phyloP scores from a whole-genome alignment of 495 filamentous ascomycete genomes.

The Aspergillus sclerotioniger region DNA sequence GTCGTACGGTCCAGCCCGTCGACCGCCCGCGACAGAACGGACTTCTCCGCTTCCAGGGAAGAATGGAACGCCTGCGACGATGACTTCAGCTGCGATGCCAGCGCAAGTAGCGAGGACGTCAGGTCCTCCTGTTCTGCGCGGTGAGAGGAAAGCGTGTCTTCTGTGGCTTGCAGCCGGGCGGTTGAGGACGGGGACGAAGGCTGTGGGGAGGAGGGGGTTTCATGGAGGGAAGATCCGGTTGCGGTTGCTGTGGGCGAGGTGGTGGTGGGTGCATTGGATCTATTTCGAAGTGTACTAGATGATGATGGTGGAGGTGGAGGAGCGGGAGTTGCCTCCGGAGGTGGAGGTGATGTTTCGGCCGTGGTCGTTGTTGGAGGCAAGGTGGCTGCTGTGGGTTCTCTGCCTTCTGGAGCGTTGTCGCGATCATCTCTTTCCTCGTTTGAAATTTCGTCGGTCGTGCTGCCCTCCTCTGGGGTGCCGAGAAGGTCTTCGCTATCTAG shows the following conservation, averaged over 20 bases:
- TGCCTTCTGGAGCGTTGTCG: background rate
- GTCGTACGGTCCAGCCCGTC: slow-evolving; percentile 75
- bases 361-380: slow-evolving; percentile 9
- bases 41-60: slow-evolving; percentile 70
- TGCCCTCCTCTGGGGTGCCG: slow-evolving; percentile 27
- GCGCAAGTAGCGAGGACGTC: slow-evolving; percentile 70
- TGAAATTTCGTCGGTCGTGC: slow-evolving; percentile 10
- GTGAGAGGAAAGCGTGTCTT: slow-evolving; percentile 69
- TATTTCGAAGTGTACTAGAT: slow-evolving; percentile 33
- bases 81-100: slow-evolving; percentile 75
- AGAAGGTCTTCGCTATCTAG: slow-evolving; percentile 38
- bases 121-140: slow-evolving; percentile 82
- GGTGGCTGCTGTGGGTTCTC: slow-evolving; percentile 6
- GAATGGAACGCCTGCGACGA: slow-evolving; percentile 67
- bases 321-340: slow-evolving; percentile 9
- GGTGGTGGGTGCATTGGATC: slow-evolving; percentile 21
- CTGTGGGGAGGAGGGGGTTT: slow-evolving; percentile 13
- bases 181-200: slow-evolving; percentile 16
- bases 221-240: slow-evolving; percentile 21
- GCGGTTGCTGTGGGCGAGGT: slow-evolving; percentile 21
- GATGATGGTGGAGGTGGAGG: slow-evolving; percentile 12
- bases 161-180: slow-evolving; percentile 42
- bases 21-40: slow-evolving; percentile 64
- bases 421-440: slow-evolving; percentile 1
- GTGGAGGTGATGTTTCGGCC: slow-evolving; percentile 13